Conservation (phyloP, 2,329 filamentous ascomycete genomes). For the Diaporthe vexans region DNA sequence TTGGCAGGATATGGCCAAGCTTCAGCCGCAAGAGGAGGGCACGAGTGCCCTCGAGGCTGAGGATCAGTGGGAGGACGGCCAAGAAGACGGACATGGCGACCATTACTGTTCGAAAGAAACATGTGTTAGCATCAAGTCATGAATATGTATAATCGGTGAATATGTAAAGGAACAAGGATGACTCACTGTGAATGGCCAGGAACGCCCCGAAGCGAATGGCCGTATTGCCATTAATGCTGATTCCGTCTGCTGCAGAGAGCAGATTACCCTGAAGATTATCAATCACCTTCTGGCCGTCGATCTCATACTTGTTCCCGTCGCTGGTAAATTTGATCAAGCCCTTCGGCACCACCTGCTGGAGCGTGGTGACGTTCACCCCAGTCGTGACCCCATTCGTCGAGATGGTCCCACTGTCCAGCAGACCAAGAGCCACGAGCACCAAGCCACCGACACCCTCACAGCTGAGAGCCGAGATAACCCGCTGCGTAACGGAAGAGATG, state of each 20-base stretch:
- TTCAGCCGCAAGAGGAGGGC: constrained; percentile 47
- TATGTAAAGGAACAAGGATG: no score
- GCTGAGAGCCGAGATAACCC: constrained; percentile 48
- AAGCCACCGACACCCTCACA: constrained; percentile 53
- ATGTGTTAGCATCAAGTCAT: no score
- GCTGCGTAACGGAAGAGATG: constrained; percentile 49
- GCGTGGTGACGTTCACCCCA: constrained; percentile 32
- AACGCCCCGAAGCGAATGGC: constrained; percentile 44
- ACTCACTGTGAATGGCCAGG: constrained; percentile 47
- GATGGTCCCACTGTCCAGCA: constrained; percentile 42
- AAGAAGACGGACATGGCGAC: constrained; percentile 47
- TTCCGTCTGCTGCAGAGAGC: constrained; percentile 34
- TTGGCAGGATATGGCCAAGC: constrained; percentile 45
- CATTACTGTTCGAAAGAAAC: no score
- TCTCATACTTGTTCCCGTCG: constrained; percentile 47
- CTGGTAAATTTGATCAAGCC: constrained; percentile 48
- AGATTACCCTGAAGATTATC: constrained; percentile 44
- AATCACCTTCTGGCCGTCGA: constrained; percentile 46
- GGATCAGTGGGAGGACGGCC: constrained; percentile 47
- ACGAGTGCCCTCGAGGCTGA: constrained; percentile 48
- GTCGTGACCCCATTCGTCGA: not conserved
- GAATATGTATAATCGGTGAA: no score
- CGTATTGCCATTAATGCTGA: constrained; percentile 45
- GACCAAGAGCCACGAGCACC: constrained; percentile 46
- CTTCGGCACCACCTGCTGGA: constrained; percentile 47